Percentiles rank a stretch among this genome's conserved stretches.
These are phyloP conservation scores for Piloderma croceum DNA, from an alignment of 768 basidiomycete species.

Conservation along the genomic window DNA sequence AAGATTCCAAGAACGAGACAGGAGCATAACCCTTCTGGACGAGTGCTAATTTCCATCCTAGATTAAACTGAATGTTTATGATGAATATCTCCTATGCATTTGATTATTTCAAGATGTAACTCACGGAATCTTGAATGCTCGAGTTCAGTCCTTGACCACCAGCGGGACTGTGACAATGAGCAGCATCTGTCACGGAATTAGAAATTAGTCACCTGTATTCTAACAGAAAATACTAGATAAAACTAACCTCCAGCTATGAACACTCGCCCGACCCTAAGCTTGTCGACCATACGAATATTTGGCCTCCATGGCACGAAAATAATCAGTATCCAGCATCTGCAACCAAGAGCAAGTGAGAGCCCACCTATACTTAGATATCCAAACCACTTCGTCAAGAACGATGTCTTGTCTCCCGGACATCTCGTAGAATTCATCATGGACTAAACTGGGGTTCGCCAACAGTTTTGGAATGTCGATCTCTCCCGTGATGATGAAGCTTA, in stretches of 20 bases:
- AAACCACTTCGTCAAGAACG: background rate
- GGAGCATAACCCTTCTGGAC: constrained; percentile 9
- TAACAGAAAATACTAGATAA: background rate
- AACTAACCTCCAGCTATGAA: constrained; percentile 44
- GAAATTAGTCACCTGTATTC: background rate
- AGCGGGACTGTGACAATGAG: constrained; percentile 40
- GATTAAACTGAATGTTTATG: constrained; percentile 15
- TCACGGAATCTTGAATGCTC: constrained; percentile 34
- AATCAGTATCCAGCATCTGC: background rate
- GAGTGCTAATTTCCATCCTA: constrained; percentile 14
- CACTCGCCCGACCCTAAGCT: constrained; percentile 36
- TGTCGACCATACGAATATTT: constrained; percentile 44
- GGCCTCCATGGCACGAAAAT: constrained; percentile 24
- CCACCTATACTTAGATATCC: background rate
- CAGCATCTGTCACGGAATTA: constrained; percentile 34
- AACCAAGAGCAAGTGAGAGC: background rate
- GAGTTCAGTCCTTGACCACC: constrained; percentile 44
- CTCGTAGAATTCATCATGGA: background rate
- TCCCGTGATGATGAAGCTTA: background rate
- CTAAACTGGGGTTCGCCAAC: background rate
- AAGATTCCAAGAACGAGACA: constrained; percentile 10
- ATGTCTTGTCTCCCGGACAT: background rate
- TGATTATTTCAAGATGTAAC: constrained; percentile 6
- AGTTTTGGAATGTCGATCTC: constrained; percentile 5
- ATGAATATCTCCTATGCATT: background rate